Conservation (phyloP, 345 rosid species). For the Hypericum perforatum region DNA sequence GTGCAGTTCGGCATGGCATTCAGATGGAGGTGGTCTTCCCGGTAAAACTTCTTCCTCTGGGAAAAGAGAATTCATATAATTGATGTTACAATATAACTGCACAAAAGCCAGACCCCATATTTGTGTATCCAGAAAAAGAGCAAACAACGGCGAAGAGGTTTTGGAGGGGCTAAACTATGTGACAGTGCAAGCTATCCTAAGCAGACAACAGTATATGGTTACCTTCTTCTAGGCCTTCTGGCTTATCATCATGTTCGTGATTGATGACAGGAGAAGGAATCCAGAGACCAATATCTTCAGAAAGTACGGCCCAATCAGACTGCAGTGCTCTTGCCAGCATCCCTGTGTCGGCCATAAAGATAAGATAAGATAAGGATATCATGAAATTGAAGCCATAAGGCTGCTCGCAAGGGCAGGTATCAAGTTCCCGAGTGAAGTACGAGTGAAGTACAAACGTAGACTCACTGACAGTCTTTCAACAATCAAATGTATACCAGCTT, state of each 20-base stretch:
- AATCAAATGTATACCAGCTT: constrained; percentile 50
- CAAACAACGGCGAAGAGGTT: too few relatives aligned
- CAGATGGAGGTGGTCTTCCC: constrained; percentile 72
- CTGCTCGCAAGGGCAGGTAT: too few relatives aligned
- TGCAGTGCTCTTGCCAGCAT: constrained; percentile 65
- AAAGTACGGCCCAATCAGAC: constrained; percentile 64
- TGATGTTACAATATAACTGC: too few relatives aligned
- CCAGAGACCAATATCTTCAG: constrained; percentile 87
- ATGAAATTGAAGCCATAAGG: too few relatives aligned
- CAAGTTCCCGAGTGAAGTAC: too few relatives aligned
- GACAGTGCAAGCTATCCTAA: neutral
- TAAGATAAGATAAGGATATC: neutral
- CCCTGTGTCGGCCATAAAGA: constrained; percentile 24
- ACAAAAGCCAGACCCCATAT: too few relatives aligned
- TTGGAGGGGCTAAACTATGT: too few relatives aligned
- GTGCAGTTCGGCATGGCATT: constrained; percentile 78
- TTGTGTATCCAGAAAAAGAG: too few relatives aligned
- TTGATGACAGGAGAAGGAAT: constrained; percentile 58
- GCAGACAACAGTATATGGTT: constrained; percentile 10
- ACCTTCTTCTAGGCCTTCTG: constrained; percentile 79
- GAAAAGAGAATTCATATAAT: constrained; percentile 9
- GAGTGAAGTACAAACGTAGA: neutral
- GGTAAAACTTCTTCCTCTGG: constrained; percentile 72
- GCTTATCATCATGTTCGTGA: constrained; percentile 77
- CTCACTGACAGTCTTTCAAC: neutral